Base-by-base conservation (phyloP, 345 rosid genomes). In the Eucalyptus fibrosa region DNA sequence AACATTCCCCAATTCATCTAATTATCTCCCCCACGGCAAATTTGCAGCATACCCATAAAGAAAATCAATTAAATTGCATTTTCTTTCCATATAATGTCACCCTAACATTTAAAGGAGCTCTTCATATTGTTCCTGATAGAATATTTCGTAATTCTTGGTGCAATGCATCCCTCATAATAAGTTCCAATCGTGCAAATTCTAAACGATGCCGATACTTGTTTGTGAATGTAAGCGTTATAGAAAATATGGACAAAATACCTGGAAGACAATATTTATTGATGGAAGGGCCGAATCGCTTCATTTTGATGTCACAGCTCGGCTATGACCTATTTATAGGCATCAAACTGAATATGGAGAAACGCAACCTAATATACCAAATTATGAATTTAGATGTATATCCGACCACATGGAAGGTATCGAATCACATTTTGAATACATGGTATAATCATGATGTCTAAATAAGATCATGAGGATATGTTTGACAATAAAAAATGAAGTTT, bases 281-380 rank as follows among this genome's bases (percentile, higher is more conserved):
- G 24, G 21, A 65, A n/a, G 10, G 77, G 6, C 7, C 4, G 5
- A 34, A 72, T 37, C 2, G 3, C 14, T 72, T 72, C 8, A 34
- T 42, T 34, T 72, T 12, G 26, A 34, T 34, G 12, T 18, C 26
- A 37, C 0, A 3, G 3, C 15, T 72, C 3, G 1, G 3, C 0
- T 72, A 72, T 37, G 45, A 8, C 28, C 8, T 72, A 6, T 21
- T 9, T 37, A 19, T 72, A 72, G 45, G 82, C 28, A 1, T 10
- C 10, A 4, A n/a, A 65, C 23, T 17, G 1, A n/a, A n/a, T n/a
- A 0, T 7, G 5, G 23, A 10, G 12, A 72, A 34, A 37, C 1
- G 14, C 26, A 19, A 72, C 7, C 5, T 9, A 19, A 37, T 9
- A 8, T 37, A 34, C 14, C 14, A 72, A 9, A 37, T 37, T 5